These are phyloP conservation scores for Claviceps pazoutovae DNA, from an alignment of 2,329 filamentous ascomycete species.

Conservation along the genomic window DNA sequence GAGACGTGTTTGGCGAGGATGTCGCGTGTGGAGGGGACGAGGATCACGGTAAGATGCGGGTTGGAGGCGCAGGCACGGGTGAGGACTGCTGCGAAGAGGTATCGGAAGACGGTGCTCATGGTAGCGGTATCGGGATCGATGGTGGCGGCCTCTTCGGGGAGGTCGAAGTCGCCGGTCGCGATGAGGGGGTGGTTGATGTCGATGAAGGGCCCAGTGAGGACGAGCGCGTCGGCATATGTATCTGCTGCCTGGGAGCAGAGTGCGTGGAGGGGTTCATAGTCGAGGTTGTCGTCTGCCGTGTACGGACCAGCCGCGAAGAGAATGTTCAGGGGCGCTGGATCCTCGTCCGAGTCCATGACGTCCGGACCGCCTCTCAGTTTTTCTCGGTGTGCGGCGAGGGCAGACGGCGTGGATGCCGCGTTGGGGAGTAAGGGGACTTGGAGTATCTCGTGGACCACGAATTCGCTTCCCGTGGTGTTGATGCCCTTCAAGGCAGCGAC, in stretches of 20 bases:
- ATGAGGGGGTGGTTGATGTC: slow-evolving; percentile 84
- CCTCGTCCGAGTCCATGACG: slow-evolving; percentile 38
- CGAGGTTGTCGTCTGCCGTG: slow-evolving; percentile 81
- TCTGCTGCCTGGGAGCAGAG: slow-evolving; percentile 67
- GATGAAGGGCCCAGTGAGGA: slow-evolving; percentile 78
- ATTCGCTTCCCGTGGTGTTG: slow-evolving; percentile 75
- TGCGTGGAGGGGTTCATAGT: slow-evolving; percentile 74
- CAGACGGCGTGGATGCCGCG: slow-evolving; percentile 53
- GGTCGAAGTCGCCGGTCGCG: slow-evolving; percentile 64
- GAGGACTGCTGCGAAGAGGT: slow-evolving; percentile 62
- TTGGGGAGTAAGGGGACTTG: slow-evolving; percentile 59
- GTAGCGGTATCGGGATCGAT: slow-evolving; percentile 66
- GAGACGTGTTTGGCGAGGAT: slow-evolving; percentile 70
- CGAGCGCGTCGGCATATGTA: slow-evolving; percentile 60
- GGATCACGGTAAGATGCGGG: slow-evolving; percentile 65
- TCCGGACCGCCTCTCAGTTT: slow-evolving; percentile 52
- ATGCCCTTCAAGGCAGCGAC: slow-evolving; percentile 77
- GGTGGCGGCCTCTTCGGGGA: slow-evolving; percentile 50
- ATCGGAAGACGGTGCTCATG: slow-evolving; percentile 69
- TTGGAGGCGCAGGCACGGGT: slow-evolving; percentile 55
- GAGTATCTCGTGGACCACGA: slow-evolving; percentile 65
- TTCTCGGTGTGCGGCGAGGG: slow-evolving; percentile 54
- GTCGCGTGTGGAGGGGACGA: slow-evolving; percentile 74
- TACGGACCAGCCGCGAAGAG: slow-evolving; percentile 78
- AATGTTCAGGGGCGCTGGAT: slow-evolving; percentile 56